Base-by-base conservation (phyloP, 768 basidiomycete species). In the Dacryopinax primogenitus region DNA sequence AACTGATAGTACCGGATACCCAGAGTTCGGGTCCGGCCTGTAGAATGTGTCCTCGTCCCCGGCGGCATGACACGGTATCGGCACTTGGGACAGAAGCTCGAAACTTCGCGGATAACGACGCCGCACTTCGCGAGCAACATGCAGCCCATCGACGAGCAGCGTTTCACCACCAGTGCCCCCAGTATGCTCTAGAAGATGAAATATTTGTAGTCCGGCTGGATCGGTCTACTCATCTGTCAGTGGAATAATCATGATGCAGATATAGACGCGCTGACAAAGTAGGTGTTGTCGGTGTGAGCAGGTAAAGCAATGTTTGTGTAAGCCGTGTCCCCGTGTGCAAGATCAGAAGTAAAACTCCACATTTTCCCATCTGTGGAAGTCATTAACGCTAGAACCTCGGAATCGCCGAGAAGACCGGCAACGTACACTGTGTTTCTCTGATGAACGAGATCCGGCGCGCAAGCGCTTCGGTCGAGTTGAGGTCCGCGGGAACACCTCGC, bases 341-440 rank as follows among this genome's bases (percentile, higher is more conserved):
- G 80, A 72, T 95, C 86, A 0, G 94, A 84, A 0, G 92, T 96
- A 71, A 98, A 95, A 71, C 97, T 92, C 94, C 95, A 99, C 76
- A 97, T 94, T 65, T 84, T 86, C 34, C 94, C 95, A 71, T 98
- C 92, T 93, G 68, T 0, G 0, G 35, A 2, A 1, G 26, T 26
- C 44, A 67, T 58, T 33, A 36, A 63, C 47, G 36, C 26, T 36
- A 13, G 33, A n/a, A n/a, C n/a, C n/a, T 28, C 26, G 23, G 30
- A 62, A 33, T n/a, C n/a, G 23, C 33, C 9, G 28, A 18, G 39
- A 30, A 30, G 36, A 63, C 2, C n/a, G 28, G 33, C 9, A 3
- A 65, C 78, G 66, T 64, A 81, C 84, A 86, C 63, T 87, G 85
- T 0, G 95, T 97, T 74, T 95, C 86, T 45, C 94, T 83, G 66